Evolutionary conservation across 257 asterid species (phyloP), one percentile per base, ranked within the genome.

Genomic region (Solanum sparsipilum): DNA sequence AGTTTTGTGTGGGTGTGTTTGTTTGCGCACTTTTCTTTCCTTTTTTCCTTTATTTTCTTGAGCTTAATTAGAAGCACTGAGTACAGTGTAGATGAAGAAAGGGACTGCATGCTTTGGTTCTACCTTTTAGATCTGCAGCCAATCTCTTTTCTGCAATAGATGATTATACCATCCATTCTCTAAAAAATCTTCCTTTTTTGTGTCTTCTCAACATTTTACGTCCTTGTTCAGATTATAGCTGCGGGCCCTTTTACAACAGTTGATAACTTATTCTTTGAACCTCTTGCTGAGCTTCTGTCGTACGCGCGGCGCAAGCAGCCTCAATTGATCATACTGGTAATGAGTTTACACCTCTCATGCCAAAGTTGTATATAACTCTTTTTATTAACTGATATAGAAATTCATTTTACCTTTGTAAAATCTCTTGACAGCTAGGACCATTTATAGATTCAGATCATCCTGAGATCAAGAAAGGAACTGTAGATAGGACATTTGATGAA

Each of bases 221-320:
- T 84, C n/a, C 86, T 87, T 72, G 84, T 85, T 91, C 94, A 96
- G 99, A 93, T 97, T 90, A 93, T 96, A 89, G 99, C 99, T 87
- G 98, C 98, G 18, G 99, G 99, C 65, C 99, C 98, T 90, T 96
- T 93, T 88, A 95, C 99, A 88, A 96, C 99, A 1, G 94, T 91
- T 56, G 98, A 97, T 88, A 95, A 97, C 89, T 90, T 97, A 88
- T 89, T 93, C 86, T 97, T 97, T 91, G 98, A 96, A 92, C 99
- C 99, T 88, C 94, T 97, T 46, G 84, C 74, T 58, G 99, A 97
- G 90, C 96, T 97, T 90, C 94, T 97, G 83, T 94, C 96, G 11
- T 97, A 97, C 90, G 98, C 98, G 73, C 94, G 93, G 81, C 91
- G 99, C 81, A 95, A 94, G 93, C 98, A 96, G 90, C 99, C 99